phyloP scores from a whole-genome alignment of 2,329 filamentous ascomycete species.

The Pseudocercospora macadamiae region DNA sequence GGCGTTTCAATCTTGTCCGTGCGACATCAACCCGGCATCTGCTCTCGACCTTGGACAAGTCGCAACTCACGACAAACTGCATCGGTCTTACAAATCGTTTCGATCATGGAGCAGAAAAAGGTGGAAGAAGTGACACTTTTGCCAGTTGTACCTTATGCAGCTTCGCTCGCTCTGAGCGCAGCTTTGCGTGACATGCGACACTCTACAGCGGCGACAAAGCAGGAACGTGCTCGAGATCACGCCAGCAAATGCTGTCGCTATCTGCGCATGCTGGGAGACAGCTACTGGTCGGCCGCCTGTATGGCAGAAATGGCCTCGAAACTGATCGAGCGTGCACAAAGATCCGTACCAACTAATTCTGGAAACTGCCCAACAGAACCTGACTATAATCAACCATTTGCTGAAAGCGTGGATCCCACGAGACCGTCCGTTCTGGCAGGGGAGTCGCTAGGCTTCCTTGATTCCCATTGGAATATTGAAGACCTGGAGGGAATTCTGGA shows the following conservation, averaged over 20 bases:
- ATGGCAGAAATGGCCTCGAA: slow-evolving; percentile 16
- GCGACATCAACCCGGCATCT: not conserved
- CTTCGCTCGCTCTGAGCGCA: slow-evolving; percentile 12
- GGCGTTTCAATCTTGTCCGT: slow-evolving; percentile 12
- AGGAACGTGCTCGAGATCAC: slow-evolving; percentile 6
- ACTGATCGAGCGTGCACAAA: slow-evolving; percentile 9
- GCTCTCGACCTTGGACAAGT: not conserved
- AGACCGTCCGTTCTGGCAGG: not conserved
- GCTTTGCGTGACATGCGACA: slow-evolving; percentile 15
- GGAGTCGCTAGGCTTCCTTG: not conserved
- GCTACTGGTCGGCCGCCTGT: slow-evolving; percentile 17
- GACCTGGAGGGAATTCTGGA: slow-evolving; percentile 17
- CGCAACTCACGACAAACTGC: slow-evolving; percentile 16
- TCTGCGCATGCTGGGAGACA: not conserved
- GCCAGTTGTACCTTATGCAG: slow-evolving; percentile 18
- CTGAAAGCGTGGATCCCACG: not conserved
- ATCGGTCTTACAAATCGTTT: slow-evolving; percentile 15
- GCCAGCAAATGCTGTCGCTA: slow-evolving; percentile 5
- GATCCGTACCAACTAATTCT: not conserved
- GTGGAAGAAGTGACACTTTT: not conserved
- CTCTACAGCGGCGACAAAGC: slow-evolving; percentile 8
- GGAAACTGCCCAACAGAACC: not conserved
- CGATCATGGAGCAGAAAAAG: slow-evolving; percentile 11
- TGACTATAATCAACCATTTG: not conserved
- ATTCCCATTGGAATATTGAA: slow-evolving; percentile 7